Percentiles rank a stretch among this genome's conserved stretches.
Evolutionary conservation across 306 rosid species (phyloP).

Genomic region (Glycine latifolia): DNA sequence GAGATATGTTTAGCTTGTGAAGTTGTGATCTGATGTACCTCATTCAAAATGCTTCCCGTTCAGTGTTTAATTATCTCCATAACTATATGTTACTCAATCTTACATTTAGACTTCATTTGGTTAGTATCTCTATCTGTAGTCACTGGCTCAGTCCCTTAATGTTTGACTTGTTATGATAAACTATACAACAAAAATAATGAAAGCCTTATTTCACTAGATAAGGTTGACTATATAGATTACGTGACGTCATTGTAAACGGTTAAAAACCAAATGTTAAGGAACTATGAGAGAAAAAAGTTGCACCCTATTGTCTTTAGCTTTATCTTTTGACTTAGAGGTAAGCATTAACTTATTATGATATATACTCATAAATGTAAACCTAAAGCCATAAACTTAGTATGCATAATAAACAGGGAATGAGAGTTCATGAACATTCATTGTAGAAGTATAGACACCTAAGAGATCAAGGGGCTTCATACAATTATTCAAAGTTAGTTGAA

Average conservation of each 20-base stretch:
- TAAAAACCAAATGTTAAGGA: neutral
- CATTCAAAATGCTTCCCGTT: neutral
- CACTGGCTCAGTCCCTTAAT: neutral
- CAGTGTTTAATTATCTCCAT: constrained; percentile 4
- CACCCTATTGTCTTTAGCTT: neutral
- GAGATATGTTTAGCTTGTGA: neutral
- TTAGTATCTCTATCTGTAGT: neutral
- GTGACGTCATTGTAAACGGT: neutral
- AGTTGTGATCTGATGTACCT: neutral
- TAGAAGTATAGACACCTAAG: neutral
- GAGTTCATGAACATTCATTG: constrained; percentile 32
- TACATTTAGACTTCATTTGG: neutral
- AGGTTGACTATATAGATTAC: neutral
- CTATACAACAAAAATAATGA: too few species aligned
- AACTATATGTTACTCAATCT: neutral
- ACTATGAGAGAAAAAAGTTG: neutral
- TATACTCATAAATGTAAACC: neutral
- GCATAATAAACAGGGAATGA: neutral
- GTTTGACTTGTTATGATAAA: neutral
- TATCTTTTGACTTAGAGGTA: neutral
- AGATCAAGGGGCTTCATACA: constrained; percentile 12
- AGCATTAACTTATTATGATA: constrained; percentile 3
- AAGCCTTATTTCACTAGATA: too few species aligned
- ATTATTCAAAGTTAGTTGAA: constrained; percentile 46
- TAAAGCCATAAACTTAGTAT: neutral